Evolutionary conservation across 2,329 filamentous ascomycete genomes (phyloP), one percentile per base, ranked within the genome.

Genomic region (Monosporascus sp.): DNA sequence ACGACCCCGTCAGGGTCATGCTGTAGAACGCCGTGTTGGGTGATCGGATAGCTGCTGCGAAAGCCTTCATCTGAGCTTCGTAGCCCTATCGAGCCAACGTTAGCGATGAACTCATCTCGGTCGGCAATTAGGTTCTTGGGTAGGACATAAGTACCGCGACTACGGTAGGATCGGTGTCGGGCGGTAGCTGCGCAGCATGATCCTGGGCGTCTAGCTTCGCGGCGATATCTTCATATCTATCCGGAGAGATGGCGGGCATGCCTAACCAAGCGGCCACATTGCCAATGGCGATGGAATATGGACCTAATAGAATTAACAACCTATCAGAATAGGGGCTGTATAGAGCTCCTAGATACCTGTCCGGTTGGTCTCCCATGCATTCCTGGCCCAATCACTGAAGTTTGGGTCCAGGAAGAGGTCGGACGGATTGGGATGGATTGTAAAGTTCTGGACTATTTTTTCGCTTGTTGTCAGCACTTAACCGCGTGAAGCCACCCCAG

Each of bases 191-290:
- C 14, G 65, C 59, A 14, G 65, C 65, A 15, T 68, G 61, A 47
- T 70, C 66, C 41, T 72, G 67, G 15, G 50, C 53, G 50, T 68
- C 67, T 11, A 72, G 55, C 45, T 63, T 63, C 9, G 57, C 56
- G 17, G 69, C 69, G 46, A 73, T 62, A 15, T 59, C 59, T 14
- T 69, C 65, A 47, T 65, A 67, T 8, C 58, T 62, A 1, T 64
- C 59, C 1, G 63, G 64, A 1, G 69, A 63, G 20, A 72, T 66
- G 4, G 65, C 68, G 15, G 70, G 68, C 53, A 71, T 65, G 14
- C 69, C 65, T 6, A 73, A 60, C 65, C 70, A 72, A 9, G 68
- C 70, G 0, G 68, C 67, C 9, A 64, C 60, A 52, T 72, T 72
- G 15, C 66, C 64, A 26, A 65, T 60, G 0, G 68, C 67, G 52